Evolutionary conservation across 495 filamentous ascomycete genomes (phyloP).

Genomic region (Tuber magnatum): DNA sequence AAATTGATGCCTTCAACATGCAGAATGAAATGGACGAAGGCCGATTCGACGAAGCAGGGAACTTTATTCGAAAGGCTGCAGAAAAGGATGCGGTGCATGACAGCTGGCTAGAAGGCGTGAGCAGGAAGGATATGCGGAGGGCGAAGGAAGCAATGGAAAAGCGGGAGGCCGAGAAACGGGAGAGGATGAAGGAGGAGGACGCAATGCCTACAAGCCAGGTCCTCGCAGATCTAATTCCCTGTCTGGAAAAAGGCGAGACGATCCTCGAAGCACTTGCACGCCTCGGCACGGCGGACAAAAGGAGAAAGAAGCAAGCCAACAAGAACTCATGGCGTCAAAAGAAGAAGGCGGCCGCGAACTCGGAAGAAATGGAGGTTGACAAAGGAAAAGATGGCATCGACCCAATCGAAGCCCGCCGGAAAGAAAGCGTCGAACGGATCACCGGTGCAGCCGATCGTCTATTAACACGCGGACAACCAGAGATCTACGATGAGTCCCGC

Average conservation of each 20-base stretch:
- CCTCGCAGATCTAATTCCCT: constrained; percentile 60
- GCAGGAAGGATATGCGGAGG: constrained; percentile 83
- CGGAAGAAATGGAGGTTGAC: constrained; percentile 64
- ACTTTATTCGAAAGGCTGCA: constrained; percentile 78
- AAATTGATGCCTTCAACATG: constrained; percentile 96
- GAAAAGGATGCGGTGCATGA: constrained; percentile 91
- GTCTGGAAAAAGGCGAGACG: constrained; percentile 76
- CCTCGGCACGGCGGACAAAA: constrained; percentile 61
- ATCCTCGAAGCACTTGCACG: constrained; percentile 80
- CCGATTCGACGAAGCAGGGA: constrained; percentile 78
- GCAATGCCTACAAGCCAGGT: constrained; percentile 65
- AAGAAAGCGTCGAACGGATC: constrained; percentile 66
- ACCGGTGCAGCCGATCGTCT: constrained; percentile 84
- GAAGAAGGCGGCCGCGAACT: constrained; percentile 46
- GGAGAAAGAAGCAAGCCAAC: constrained; percentile 55
- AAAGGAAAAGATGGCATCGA: constrained; percentile 52
- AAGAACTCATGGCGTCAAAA: constrained; percentile 52
- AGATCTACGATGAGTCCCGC: constrained; percentile 85
- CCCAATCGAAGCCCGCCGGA: constrained; percentile 61
- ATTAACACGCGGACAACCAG: constrained; percentile 67
- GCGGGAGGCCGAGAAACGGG: constrained; percentile 65
- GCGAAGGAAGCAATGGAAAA: constrained; percentile 84
- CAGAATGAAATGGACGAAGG: constrained; percentile 84
- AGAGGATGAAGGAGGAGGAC: constrained; percentile 65
- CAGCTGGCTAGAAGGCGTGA: constrained; percentile 82